Percentiles rank a stretch among this genome's conserved stretches.
These are phyloP conservation scores for Penicillium sclerotigenum DNA, from an alignment of 2,329 filamentous ascomycete genomes.

Conservation along the genomic window DNA sequence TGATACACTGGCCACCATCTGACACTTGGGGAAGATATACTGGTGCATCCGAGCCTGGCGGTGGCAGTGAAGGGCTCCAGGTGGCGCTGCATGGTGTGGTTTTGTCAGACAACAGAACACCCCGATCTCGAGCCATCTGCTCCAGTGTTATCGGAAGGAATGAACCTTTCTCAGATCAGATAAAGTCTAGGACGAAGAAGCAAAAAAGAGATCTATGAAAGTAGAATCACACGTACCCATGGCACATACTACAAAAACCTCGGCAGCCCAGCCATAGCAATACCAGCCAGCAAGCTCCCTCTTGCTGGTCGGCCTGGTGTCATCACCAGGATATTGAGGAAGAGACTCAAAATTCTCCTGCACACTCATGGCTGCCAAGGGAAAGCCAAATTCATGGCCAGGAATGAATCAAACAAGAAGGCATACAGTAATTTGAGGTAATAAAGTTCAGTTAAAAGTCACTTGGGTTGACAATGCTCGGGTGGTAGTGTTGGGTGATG, in stretches of 20 bases:
- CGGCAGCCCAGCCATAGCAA: slow-evolving; percentile 90
- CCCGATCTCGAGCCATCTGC: slow-evolving; percentile 87
- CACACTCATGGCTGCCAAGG: not conserved
- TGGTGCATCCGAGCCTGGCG: not conserved
- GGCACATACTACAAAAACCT: slow-evolving; percentile 92
- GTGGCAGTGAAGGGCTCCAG: slow-evolving; percentile 48
- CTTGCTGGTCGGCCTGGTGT: slow-evolving; percentile 78
- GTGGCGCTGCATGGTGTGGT: slow-evolving; percentile 69
- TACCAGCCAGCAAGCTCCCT: slow-evolving; percentile 95
- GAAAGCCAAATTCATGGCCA: slow-evolving; percentile 1
- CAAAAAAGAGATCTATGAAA: not conserved
- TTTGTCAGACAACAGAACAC: slow-evolving; percentile 76
- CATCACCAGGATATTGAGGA: slow-evolving; percentile 73
- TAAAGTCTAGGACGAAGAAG: slow-evolving; percentile 14
- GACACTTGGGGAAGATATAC: slow-evolving; percentile 22
- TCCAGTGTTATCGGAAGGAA: slow-evolving; percentile 96
- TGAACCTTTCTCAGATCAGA: slow-evolving; percentile 57
- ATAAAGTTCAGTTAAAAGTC: not conserved
- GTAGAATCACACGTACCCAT: slow-evolving; percentile 51
- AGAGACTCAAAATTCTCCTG: slow-evolving; percentile 27
- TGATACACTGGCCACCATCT: slow-evolving; percentile 67
- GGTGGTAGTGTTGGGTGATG: not conserved
- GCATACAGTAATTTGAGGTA: not conserved
- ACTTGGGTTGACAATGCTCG: not conserved
- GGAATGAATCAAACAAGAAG: not conserved